Evolutionary conservation across 208 protist species (phyloP).

Genomic region (Novymonas esmeraldas): DNA sequence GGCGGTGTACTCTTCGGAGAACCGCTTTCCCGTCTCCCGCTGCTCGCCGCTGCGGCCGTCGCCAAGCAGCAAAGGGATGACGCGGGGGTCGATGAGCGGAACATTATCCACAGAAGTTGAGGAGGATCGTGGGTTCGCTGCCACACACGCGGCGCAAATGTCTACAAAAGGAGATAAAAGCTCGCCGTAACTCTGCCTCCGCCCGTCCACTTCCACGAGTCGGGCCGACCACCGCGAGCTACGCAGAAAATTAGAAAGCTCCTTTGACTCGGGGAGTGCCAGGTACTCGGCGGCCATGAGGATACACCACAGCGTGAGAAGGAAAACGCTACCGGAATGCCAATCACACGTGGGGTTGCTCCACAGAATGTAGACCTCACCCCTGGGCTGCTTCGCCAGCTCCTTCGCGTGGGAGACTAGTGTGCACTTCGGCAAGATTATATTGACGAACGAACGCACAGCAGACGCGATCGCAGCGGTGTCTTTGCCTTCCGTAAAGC

Average conservation of each 20-base stretch:
- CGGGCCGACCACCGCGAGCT: conserved; percentile 58
- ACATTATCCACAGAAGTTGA: conserved; percentile 51
- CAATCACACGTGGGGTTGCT: conserved; percentile 1
- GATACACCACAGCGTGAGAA: conserved; percentile 56
- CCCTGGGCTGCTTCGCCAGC: neutral
- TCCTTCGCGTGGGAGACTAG: conserved; percentile 8
- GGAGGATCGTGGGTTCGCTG: conserved; percentile 35
- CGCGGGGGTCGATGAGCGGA: conserved; percentile 52
- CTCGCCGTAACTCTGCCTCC: conserved; percentile 36
- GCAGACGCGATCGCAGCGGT: neutral
- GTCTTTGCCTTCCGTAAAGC: conserved; percentile 21
- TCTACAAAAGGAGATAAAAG: conserved; percentile 58
- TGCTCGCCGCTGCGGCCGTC: conserved; percentile 4
- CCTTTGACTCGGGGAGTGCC: conserved; percentile 35
- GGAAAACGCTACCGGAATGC: conserved; percentile 29
- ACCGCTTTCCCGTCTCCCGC: neutral
- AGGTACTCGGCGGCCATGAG: conserved; percentile 56
- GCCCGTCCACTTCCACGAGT: conserved; percentile 29
- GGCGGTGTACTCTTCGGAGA: neutral
- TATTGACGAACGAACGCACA: conserved; percentile 5
- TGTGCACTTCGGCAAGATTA: conserved; percentile 24
- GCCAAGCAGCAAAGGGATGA: conserved; percentile 24
- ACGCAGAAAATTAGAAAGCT: conserved; percentile 46
- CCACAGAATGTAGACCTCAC: conserved; percentile 8
- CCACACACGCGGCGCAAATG: conserved; percentile 54